Evolutionary conservation across 2,329 filamentous ascomycete genomes (phyloP).

Genomic region (Thelonectria blattea): DNA sequence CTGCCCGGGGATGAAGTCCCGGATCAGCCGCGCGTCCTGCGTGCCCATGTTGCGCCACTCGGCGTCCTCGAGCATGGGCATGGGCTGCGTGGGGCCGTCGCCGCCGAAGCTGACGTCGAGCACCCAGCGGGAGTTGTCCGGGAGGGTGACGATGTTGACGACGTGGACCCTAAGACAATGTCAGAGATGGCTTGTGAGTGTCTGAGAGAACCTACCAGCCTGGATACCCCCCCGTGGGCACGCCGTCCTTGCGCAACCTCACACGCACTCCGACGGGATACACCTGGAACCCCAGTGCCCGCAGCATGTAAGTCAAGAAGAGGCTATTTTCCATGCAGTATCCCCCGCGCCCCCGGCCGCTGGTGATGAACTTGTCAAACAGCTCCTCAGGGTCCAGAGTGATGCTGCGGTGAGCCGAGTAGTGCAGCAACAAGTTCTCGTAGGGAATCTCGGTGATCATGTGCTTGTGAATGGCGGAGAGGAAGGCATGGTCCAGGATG

Average conservation of each 20-base stretch:
- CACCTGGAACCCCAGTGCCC: slow-evolving; percentile 57
- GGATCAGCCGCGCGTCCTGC: slow-evolving; percentile 61
- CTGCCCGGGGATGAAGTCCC: slow-evolving; percentile 55
- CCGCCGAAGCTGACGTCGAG: slow-evolving; percentile 71
- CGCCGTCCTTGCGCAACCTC: slow-evolving; percentile 45
- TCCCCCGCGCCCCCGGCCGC: slow-evolving; percentile 55
- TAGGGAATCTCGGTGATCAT: slow-evolving; percentile 61
- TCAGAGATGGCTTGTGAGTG: not conserved
- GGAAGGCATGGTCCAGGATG: slow-evolving; percentile 40
- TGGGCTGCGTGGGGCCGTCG: slow-evolving; percentile 62
- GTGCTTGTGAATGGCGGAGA: slow-evolving; percentile 49
- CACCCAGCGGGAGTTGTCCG: slow-evolving; percentile 54
- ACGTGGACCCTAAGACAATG: slow-evolving; percentile 55
- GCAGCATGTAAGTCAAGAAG: slow-evolving; percentile 59
- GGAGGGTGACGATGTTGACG: slow-evolving; percentile 64
- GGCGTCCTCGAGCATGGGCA: slow-evolving; percentile 55
- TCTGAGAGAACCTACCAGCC: slow-evolving; percentile 50
- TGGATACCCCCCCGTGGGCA: slow-evolving; percentile 50
- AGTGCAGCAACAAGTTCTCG: slow-evolving; percentile 63
- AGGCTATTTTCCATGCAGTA: slow-evolving; percentile 67
- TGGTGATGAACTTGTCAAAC: slow-evolving; percentile 55
- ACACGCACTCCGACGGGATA: slow-evolving; percentile 63
- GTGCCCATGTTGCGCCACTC: slow-evolving; percentile 57
- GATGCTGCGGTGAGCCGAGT: slow-evolving; percentile 48
- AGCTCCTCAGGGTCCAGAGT: slow-evolving; percentile 53